phyloP scores from a whole-genome alignment of 495 filamentous ascomycete genomes.

The Cryomyces minteri region DNA sequence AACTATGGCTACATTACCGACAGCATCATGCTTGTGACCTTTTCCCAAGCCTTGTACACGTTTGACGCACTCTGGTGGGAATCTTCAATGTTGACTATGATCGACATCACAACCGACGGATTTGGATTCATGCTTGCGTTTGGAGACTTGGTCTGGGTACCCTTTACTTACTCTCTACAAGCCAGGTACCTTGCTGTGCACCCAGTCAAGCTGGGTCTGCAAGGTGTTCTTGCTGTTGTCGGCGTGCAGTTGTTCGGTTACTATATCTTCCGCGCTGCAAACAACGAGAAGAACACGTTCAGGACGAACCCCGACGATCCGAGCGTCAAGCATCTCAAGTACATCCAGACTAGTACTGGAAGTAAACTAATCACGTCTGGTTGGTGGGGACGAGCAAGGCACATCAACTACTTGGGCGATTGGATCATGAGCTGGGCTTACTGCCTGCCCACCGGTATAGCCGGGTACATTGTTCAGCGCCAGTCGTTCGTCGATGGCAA shows the following conservation, averaged over 20 bases:
- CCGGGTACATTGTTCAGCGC: constrained; percentile 49
- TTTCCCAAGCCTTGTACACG: constrained; percentile 69
- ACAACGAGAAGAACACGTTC: constrained; percentile 91
- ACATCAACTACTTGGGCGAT: constrained; percentile 97
- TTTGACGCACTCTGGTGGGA: constrained; percentile 84
- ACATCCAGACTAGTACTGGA: constrained; percentile 70
- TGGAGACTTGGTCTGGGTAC: constrained; percentile 86
- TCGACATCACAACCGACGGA: constrained; percentile 88
- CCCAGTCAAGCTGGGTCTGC: constrained; percentile 41
- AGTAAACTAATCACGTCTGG: constrained; percentile 67
- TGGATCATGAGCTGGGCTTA: constrained; percentile 92
- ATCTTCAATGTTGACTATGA: constrained; percentile 79
- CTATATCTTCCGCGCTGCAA: constrained; percentile 77
- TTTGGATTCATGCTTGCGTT: constrained; percentile 97
- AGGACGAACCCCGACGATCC: constrained; percentile 76
- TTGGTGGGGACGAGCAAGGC: constrained; percentile 87
- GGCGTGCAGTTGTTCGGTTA: constrained; percentile 51
- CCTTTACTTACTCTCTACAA: constrained; percentile 76
- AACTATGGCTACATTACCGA: constrained; percentile 69
- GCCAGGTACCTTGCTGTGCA: constrained; percentile 74
- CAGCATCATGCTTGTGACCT: constrained; percentile 64
- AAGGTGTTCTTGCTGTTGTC: constrained; percentile 33
- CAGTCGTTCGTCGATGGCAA: constrained; percentile 25
- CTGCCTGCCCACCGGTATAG: constrained; percentile 72
- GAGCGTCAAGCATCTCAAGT: constrained; percentile 59